Evolutionary conservation across 202 grass and related monocot genomes (phyloP).

Genomic region (Schoenoplectus triqueter): DNA sequence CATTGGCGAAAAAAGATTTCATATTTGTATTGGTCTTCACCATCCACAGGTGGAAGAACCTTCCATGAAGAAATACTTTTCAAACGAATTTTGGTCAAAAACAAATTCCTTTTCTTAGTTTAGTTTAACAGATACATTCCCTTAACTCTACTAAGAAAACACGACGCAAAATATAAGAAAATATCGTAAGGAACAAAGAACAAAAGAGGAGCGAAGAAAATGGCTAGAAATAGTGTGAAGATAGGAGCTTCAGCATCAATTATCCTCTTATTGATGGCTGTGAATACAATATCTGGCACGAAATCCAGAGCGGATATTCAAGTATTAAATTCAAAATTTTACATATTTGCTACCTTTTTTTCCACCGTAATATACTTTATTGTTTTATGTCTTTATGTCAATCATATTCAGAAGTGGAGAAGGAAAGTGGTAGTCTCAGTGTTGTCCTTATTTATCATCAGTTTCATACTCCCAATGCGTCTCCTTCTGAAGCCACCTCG

Average conservation of each 20-base stretch:
- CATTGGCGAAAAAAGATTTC: neutral
- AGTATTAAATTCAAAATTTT: neutral
- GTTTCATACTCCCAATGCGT: slow-evolving; percentile 4
- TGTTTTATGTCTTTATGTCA: neutral
- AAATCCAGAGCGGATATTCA: neutral
- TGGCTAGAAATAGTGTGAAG: slow-evolving; percentile 10
- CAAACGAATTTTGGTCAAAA: neutral
- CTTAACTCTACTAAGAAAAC: neutral
- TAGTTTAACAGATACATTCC: neutral
- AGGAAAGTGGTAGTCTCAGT: neutral
- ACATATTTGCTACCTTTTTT: slow-evolving; percentile 11
- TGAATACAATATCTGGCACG: neutral
- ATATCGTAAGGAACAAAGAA: neutral
- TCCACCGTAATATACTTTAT: neutral
- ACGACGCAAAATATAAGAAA: neutral
- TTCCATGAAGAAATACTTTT: neutral
- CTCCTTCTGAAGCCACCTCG: neutral
- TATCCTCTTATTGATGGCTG: neutral
- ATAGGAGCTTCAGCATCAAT: neutral
- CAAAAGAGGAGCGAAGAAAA: neutral
- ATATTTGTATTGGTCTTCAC: neutral
- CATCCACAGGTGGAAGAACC: neutral
- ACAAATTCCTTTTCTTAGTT: neutral
- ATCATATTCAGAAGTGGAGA: neutral
- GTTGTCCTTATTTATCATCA: neutral